Evolutionary conservation across 2,329 filamentous ascomycete species (phyloP), one percentile per base, ranked within the genome.

Genomic region (Xylaria sp.): DNA sequence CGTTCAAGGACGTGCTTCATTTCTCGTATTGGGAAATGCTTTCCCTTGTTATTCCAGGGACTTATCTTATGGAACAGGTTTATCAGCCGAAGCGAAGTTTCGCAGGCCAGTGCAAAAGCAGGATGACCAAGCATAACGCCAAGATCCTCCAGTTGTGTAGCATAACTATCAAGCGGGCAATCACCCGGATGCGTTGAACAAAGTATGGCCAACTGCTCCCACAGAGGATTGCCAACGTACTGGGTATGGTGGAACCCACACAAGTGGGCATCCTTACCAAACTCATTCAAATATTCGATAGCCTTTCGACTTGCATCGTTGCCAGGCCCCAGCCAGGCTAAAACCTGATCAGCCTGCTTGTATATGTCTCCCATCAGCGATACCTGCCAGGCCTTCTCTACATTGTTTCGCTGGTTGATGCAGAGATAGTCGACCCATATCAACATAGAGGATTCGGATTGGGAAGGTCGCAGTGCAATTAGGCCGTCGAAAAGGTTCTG

Each of bases 391-490:
- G 59, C 48, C 49, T 68, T 67, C 27, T 70, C 68, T 6, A 41
- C 38, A 1, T 61, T 58, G 25, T 69, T 57, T 19, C 53, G 11
- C 17, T 70, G 67, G 40, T 69, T 67, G 19, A 70, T 69, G 17
- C 68, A 70, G 11, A 69, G 47, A 5, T 63, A 64, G 17, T 70
- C 67, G 19, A 61, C 60, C 68, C 67, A 70, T 6, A 69, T 8
- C 9, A 64, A 40, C 25, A 60, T 3, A 21, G 44, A 38, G 10
- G 9, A 9, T 17, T 38, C 1, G 0, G 17, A 9, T 17, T 38
- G 2, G 0, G 17, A 6, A 9, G 60, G 60, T 25, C 56, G 60
- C 7, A 60, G 29, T 43, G 43, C 19, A 15, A 63, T 25, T 8
- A 60, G 21, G 4, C 44, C 60, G 4, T 63, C 27, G 27, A 31